Evolutionary conservation across 202 grass and related monocot genomes (phyloP), one percentile per base, ranked within the genome.

Genomic region (Musa balbisiana): DNA sequence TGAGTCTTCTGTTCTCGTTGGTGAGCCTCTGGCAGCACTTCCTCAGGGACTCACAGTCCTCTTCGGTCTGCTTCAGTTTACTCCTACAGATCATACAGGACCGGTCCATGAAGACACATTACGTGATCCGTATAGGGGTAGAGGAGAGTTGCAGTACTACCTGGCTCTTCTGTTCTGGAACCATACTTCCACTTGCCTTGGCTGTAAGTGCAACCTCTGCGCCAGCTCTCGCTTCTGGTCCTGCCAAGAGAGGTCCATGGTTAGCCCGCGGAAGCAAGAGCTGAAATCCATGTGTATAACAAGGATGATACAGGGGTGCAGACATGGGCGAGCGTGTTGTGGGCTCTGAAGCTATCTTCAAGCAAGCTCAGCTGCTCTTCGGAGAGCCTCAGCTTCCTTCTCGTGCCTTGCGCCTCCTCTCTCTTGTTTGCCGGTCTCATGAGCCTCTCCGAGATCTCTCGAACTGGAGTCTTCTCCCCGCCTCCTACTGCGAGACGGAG

Each of bases 121-220:
- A 55, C 25, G 53, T 11, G 3, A 53, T 10, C 3, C 17, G 3
- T 8, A 17, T n/a, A 62, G 6, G 6, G 20, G 20, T 1, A 62
- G 58, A 62, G 11, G 55, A 17, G 16, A 58, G 16, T 62, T 62
- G 5, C 10, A 15, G 3, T 17, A 10, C 15, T 73, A 73, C 76
- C 76, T 78, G 10, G 76, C 76, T 68, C 76, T 69, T 56, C 76
- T 88, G 10, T 96, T 96, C 54, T 96, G 92, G 76, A 96, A 96
- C 92, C 92, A 96, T 3, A 96, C 89, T 74, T 92, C 92, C 3
- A 96, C 89, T 79, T 96, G 92, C 55, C 92, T 83, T 15, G 89
- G 52, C 10, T 58, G 85, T 12, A 96, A 83, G 71, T 96, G 81
- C 81, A 92, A 73, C 75, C 81, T 83, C 68, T 79, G 26, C 0